Evolutionary conservation across 257 asterid genomes (phyloP), one percentile per base, ranked within the genome.

Genomic region (Nicotiana benthamiana): DNA sequence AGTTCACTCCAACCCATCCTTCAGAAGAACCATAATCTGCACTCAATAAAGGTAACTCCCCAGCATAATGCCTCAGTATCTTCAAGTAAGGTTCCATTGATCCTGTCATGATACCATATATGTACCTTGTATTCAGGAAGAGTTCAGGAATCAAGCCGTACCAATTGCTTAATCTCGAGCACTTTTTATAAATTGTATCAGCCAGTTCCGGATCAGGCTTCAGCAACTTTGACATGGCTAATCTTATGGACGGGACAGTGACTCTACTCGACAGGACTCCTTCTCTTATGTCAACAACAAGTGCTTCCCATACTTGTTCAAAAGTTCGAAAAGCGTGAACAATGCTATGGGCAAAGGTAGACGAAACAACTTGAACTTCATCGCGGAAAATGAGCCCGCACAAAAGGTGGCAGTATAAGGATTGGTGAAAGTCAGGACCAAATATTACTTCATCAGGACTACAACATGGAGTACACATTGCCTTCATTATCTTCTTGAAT

Each of bases 401-500:
- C 2, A 89, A 48, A 88, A 89, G 84, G 46, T 89, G 90, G 22
- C 85, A 34, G 75, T 87, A 85, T 85, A 87, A 85, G 84, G 89
- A 85, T 30, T 89, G 92, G 79, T 80, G 59, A 52, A 13, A 53
- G 28, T 76, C 80, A 2, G 80, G 61, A 0, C 61, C 92, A 90
- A 40, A 40, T 40, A 40, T 40, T 40, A 40, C 46, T 40, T 40
- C 46, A 40, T 40, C 46, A 40, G 46, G 46, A 40, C 46, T 40
- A 40, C 46, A 40, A 40, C 46, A 40, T 2, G 97, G 90, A 0
- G 92, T 91, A 70, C 87, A 97, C 93, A 93, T 90, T 12, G 91
- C 92, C 75, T 86, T 82, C 97, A 93, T 90, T 4, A 94, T 92
- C 79, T 83, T 89, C 91, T 92, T 92, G 92, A 92, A 92, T 6